Percentiles rank a stretch among this genome's conserved stretches.
Evolutionary conservation across 1,139 yeast genomes (phyloP).

Genomic region (Hyphopichia wangnamkhiaoensis): DNA sequence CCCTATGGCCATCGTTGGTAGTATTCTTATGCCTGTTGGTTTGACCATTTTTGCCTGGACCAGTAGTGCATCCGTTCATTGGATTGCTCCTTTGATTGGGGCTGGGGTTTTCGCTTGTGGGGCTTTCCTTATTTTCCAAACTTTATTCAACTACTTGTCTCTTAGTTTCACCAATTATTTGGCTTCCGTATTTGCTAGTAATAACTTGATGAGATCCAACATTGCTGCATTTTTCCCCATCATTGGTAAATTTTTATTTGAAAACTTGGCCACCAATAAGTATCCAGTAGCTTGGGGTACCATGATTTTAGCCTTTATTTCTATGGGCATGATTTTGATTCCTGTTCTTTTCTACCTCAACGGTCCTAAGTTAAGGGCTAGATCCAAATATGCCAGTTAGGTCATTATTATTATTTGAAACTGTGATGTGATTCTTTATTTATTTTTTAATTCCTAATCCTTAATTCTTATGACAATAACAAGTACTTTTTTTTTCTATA

Average conservation of each 20-base stretch:
- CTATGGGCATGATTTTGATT: constrained; percentile 60
- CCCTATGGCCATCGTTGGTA: constrained; percentile 46
- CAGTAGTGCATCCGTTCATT: constrained; percentile 35
- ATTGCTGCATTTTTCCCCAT: constrained; percentile 36
- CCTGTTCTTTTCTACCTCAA: constrained; percentile 49
- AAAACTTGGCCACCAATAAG: constrained; percentile 28
- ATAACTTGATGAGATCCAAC: constrained; percentile 26
- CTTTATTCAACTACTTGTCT: constrained; percentile 32
- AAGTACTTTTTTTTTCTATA: too few species aligned
- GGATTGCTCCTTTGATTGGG: constrained; percentile 48
- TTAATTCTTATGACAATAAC: too few species aligned
- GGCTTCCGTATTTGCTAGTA: constrained; percentile 36
- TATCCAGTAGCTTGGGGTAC: constrained; percentile 68
- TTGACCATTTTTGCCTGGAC: constrained; percentile 56
- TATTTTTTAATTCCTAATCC: neutral
- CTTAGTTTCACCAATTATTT: constrained; percentile 37
- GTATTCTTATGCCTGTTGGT: constrained; percentile 43
- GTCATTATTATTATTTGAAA: neutral
- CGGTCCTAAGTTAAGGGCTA: constrained; percentile 36
- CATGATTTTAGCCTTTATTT: constrained; percentile 54
- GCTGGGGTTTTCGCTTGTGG: constrained; percentile 38
- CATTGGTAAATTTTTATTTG: constrained; percentile 47
- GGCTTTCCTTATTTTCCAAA: constrained; percentile 44
- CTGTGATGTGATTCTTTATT: neutral
- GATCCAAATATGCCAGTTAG: constrained; percentile 45